These are phyloP conservation scores for Pythium apleroticum DNA, from an alignment of 352 stramenopile genomes.

Conservation along the genomic window DNA sequence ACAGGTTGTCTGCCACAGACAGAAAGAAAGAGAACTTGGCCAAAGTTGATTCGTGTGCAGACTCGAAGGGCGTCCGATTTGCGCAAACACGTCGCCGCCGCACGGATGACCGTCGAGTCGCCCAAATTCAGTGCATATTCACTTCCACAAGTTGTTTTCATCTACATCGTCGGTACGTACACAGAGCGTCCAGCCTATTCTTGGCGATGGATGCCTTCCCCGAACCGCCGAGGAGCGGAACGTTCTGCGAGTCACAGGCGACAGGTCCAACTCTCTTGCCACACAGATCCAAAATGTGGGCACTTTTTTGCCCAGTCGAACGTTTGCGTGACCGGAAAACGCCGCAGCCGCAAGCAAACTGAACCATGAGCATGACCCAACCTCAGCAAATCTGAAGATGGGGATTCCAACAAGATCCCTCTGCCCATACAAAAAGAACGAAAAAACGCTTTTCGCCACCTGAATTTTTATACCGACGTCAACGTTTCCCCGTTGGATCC, in stretches of 20 bases:
- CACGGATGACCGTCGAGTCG: background rate
- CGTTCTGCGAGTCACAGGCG: slow-evolving; percentile 14
- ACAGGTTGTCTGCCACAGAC: background rate
- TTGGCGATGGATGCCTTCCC: slow-evolving; percentile 8
- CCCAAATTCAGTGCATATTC: slow-evolving; percentile 7
- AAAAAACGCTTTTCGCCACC: background rate
- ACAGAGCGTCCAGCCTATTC: slow-evolving; percentile 8
- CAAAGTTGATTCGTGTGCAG: background rate
- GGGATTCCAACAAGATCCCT: background rate
- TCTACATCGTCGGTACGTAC: slow-evolving; percentile 28
- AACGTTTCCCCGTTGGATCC: slow-evolving; percentile 6
- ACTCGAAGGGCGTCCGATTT: slow-evolving; percentile 10
- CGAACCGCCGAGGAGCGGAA: slow-evolving; percentile 16
- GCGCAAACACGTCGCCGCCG: slow-evolving; percentile 20
- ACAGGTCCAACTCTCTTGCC: slow-evolving; percentile 22
- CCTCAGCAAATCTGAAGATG: slow-evolving; percentile 1
- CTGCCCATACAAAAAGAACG: background rate
- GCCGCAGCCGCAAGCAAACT: slow-evolving; percentile 10
- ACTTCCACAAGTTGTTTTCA: slow-evolving; percentile 21
- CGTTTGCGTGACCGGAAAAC: slow-evolving; percentile 13
- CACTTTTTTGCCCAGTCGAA: slow-evolving; percentile 16
- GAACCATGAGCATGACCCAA: too few relatives aligned
- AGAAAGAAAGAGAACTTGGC: background rate
- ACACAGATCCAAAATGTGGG: slow-evolving; percentile 21
- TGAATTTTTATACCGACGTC: slow-evolving; percentile 5